Evolutionary conservation across 2,329 filamentous ascomycete species (phyloP), one percentile per base, ranked within the genome.

Genomic region (Talaromyces sp.): DNA sequence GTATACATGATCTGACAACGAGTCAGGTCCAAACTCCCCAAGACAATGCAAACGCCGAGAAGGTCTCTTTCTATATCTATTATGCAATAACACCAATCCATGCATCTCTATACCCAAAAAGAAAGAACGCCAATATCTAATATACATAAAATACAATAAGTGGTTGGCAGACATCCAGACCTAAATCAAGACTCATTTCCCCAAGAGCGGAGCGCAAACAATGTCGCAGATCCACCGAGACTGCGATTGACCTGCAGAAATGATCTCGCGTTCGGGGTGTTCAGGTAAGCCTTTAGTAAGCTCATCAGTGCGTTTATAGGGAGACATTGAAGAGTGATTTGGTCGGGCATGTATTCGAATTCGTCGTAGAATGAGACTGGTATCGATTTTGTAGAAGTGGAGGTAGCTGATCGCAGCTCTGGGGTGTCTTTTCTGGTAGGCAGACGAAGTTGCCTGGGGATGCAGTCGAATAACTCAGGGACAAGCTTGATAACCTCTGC

Each of bases 401-500:
- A 11, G 35, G 47, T 13, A 19, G 48, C 16, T 16, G n/a, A 16
- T 16, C 33, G 35, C 33, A 24, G 33, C 19, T 39, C 19, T 13
- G 37, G 27, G 22, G 37, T 24, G 22, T 14, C 33, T 39, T 56
- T 39, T 9, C 3, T 56, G 1, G 39, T 37, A 39, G 62, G 24
- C 11, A 27, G 22, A 48, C 57, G 63, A 31, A 65, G 58, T 33
- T 62, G 58, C 10, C 62, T 65, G 10, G 65, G 65, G 6, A 66
- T 61, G 22, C 33, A 64, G 6, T 39, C 39, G 37, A 66, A 66
- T 3, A 80, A 72, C 39, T 69, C 70, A 1, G 78, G 78, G 31
- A 79, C 69, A 2, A 69, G 66, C 22, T 70, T 66, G 63, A 79
- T 67, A 27, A 78, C 52, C 4, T 78, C 73, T 47, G 75, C 71